These are phyloP conservation scores for Fusarium kyushuense DNA, from an alignment of 2,329 filamentous ascomycete genomes.

Conservation along the genomic window DNA sequence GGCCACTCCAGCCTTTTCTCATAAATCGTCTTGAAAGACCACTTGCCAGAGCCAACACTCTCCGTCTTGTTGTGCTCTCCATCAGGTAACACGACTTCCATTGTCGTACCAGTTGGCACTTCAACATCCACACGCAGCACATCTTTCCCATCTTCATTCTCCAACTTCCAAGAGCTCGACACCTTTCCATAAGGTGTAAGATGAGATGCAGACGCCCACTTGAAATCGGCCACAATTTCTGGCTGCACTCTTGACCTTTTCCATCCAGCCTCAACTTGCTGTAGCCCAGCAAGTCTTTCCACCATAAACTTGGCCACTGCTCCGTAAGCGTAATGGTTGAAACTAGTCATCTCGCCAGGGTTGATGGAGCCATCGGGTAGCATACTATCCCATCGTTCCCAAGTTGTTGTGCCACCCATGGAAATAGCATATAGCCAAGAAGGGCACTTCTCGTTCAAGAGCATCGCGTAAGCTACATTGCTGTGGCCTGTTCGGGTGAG, in stretches of 20 bases:
- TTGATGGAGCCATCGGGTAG: slow-evolving; percentile 55
- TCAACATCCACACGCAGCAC: slow-evolving; percentile 26
- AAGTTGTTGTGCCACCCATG: slow-evolving; percentile 57
- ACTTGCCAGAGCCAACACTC: slow-evolving; percentile 34
- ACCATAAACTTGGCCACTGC: slow-evolving; percentile 56
- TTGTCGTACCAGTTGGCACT: slow-evolving; percentile 32
- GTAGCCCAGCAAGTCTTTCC: slow-evolving; percentile 42
- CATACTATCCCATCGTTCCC: slow-evolving; percentile 59
- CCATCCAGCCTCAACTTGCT: slow-evolving; percentile 44
- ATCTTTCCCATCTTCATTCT: background rate
- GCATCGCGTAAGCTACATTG: slow-evolving; percentile 53
- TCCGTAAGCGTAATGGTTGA: slow-evolving; percentile 59
- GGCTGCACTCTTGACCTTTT: slow-evolving; percentile 38
- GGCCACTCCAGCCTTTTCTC: slow-evolving; percentile 16
- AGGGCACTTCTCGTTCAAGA: slow-evolving; percentile 51
- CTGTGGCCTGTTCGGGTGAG: slow-evolving; percentile 31
- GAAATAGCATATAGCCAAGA: slow-evolving; percentile 56
- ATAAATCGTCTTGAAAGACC: slow-evolving; percentile 26
- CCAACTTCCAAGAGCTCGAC: slow-evolving; percentile 37
- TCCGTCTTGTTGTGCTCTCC: slow-evolving; percentile 15
- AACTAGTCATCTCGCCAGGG: slow-evolving; percentile 57
- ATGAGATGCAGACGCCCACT: slow-evolving; percentile 36
- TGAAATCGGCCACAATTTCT: slow-evolving; percentile 38
- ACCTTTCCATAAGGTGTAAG: slow-evolving; percentile 41
- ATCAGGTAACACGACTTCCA: slow-evolving; percentile 40